Percentiles rank a stretch among this genome's conserved stretches.
Conservation (phyloP, 2,329 filamentous ascomycete species). For the Zymoseptoria brevis region DNA sequence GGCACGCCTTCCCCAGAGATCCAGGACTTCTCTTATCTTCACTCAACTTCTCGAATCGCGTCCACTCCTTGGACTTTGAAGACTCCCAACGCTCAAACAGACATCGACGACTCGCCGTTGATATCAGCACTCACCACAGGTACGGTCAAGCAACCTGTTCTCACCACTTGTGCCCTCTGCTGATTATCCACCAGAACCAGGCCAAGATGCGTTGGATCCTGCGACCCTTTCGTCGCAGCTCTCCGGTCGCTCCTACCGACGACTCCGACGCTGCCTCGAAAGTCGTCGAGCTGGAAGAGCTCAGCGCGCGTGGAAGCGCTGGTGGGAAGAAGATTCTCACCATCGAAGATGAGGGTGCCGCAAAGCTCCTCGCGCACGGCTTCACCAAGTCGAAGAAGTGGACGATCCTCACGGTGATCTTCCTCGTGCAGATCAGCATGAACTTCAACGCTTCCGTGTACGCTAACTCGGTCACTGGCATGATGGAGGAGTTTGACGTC, state of each 20-base stretch:
- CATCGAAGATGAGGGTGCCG: neutral
- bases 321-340: neutral
- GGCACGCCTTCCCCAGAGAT: neutral
- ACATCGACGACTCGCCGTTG: neutral
- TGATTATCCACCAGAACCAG: neutral
- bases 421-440: constrained; percentile 48
- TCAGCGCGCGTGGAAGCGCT: neutral
- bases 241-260: neutral
- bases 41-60: neutral
- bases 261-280: neutral
- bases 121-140: neutral
- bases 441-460: constrained; percentile 50
- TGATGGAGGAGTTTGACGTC: constrained; percentile 57
- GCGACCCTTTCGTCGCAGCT: neutral
- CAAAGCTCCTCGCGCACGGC: neutral
- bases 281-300: neutral
- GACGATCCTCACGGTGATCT: constrained; percentile 45
- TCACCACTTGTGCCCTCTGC: neutral
- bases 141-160: neutral
- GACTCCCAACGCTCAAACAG: neutral
- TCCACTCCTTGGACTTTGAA: neutral
- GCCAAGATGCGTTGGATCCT: neutral
- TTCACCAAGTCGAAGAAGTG: constrained; percentile 45
- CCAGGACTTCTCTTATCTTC: neutral
- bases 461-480: constrained; percentile 49